Percentiles rank a stretch among this genome's conserved stretches.
phyloP scores from a whole-genome alignment of 202 grass and related monocot genomes.

The Carex sylvatica region DNA sequence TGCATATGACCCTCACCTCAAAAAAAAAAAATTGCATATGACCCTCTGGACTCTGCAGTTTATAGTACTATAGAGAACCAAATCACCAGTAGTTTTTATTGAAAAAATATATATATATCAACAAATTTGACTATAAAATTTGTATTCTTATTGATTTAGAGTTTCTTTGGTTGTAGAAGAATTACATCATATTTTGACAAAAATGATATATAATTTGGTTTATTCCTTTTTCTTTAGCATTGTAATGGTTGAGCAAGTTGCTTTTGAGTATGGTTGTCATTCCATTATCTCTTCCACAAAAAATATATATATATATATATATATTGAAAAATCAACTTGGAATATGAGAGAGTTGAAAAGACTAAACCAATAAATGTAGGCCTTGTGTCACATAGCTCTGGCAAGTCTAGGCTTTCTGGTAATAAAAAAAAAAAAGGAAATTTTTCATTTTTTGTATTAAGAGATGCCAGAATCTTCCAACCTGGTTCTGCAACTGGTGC shows the following conservation, averaged over 20 bases:
- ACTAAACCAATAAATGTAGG: not conserved
- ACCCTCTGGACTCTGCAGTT: not conserved
- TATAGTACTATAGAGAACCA: not conserved
- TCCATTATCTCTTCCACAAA: not conserved
- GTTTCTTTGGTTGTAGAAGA: not conserved
- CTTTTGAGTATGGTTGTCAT: not conserved
- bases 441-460: not conserved
- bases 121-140: not conserved
- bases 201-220: not conserved
- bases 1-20: not conserved
- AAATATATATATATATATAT: not conserved
- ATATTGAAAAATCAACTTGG: not conserved
- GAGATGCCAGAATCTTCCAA: constrained; percentile 21
- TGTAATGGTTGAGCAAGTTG: not conserved
- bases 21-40: too few relatives aligned
- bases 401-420: constrained; percentile 20
- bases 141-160: not conserved
- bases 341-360: constrained; percentile 8
- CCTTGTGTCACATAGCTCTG: not conserved
- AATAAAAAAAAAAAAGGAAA: not conserved
- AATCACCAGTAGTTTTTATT: not conserved
- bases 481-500: constrained; percentile 14
- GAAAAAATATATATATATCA: too few relatives aligned
- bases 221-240: not conserved
- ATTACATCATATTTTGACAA: not conserved